Evolutionary conservation across 140 eudicot genomes (phyloP).

Genomic region (Cichorium intybus): DNA sequence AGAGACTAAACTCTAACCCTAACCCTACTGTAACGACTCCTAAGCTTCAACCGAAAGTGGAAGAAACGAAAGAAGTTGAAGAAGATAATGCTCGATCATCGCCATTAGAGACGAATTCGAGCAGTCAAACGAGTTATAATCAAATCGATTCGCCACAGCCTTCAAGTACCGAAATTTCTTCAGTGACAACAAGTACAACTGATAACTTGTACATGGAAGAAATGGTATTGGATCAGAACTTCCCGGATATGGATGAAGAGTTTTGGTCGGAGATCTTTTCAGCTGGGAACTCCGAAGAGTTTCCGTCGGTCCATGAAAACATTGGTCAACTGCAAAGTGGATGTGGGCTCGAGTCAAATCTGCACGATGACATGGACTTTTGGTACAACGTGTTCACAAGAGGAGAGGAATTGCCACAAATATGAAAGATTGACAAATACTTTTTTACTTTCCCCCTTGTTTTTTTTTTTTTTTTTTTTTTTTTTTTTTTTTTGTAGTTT

Average conservation of each 20-base stretch:
- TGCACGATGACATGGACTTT: conserved; percentile 51
- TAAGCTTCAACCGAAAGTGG: not conserved
- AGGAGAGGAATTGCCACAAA: conserved; percentile 38
- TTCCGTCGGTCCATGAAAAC: conserved; percentile 21
- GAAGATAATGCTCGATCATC: not conserved
- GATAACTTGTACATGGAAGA: conserved; percentile 23
- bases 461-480: not conserved
- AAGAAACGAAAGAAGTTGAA: not conserved
- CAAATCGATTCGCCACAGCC: conserved; percentile 39
- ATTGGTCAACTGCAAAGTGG: conserved; percentile 34
- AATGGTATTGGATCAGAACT: conserved; percentile 20
- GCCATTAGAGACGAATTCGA: conserved; percentile 15
- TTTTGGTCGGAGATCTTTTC: conserved; percentile 67
- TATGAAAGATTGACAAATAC: conserved; percentile 17
- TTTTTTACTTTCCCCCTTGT: too few relatives aligned
- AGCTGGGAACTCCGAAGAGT: conserved; percentile 23
- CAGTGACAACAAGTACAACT: conserved; percentile 27
- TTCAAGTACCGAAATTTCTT: conserved; percentile 34
- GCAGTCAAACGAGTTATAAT: conserved; percentile 16
- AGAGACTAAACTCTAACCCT: conserved; percentile 35
- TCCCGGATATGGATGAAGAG: conserved; percentile 43
- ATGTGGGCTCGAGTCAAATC: conserved; percentile 30
- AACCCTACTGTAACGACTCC: not conserved
- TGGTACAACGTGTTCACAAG: conserved; percentile 49
- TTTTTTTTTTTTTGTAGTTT: not conserved